Evolutionary conservation across 2,329 filamentous ascomycete genomes (phyloP).

Genomic region (Arthroderma sp.): DNA sequence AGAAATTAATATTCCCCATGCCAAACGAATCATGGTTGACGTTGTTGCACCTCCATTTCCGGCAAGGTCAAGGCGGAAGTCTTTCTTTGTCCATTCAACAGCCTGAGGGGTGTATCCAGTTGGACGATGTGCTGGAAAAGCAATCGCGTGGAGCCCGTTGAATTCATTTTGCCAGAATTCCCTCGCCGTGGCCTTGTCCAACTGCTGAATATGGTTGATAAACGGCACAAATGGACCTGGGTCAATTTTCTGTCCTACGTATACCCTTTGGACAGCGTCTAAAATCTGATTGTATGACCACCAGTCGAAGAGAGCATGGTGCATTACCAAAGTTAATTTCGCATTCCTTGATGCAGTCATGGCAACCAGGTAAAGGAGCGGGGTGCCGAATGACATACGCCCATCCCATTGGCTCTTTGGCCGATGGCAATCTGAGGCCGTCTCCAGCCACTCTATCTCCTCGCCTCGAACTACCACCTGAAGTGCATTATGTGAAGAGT

Average conservation of each 20-base stretch:
- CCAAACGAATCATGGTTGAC: slow-evolving; percentile 5
- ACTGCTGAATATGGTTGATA: slow-evolving; percentile 1
- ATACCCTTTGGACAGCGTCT: slow-evolving; percentile 1
- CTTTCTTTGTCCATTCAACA: neutral
- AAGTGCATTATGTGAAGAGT: slow-evolving; percentile 16
- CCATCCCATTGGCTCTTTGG: neutral
- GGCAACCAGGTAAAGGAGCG: neutral
- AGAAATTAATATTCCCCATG: slow-evolving; percentile 4
- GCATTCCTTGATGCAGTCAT: slow-evolving; percentile 2
- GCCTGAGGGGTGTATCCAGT: neutral
- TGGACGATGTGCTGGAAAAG: neutral
- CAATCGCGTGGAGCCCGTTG: neutral
- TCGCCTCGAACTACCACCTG: slow-evolving; percentile 16
- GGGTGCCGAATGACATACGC: slow-evolving; percentile 11
- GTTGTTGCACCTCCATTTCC: neutral
- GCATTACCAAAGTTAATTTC: slow-evolving; percentile 25
- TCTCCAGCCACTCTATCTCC: slow-evolving; percentile 3
- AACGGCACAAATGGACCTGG: slow-evolving; percentile 3
- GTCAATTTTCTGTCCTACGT: slow-evolving; percentile 5
- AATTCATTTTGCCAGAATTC: slow-evolving; percentile 5
- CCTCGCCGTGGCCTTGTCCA: neutral
- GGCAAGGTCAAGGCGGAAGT: neutral
- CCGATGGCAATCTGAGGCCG: slow-evolving; percentile 7
- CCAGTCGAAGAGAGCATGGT: slow-evolving; percentile 34
- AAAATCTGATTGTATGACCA: slow-evolving; percentile 16